A percentile compares a stretch with the other conserved stretches of the same genome.
Conservation (phyloP, 1,139 yeast genomes). For the Arxiozyma heterogenica region DNA sequence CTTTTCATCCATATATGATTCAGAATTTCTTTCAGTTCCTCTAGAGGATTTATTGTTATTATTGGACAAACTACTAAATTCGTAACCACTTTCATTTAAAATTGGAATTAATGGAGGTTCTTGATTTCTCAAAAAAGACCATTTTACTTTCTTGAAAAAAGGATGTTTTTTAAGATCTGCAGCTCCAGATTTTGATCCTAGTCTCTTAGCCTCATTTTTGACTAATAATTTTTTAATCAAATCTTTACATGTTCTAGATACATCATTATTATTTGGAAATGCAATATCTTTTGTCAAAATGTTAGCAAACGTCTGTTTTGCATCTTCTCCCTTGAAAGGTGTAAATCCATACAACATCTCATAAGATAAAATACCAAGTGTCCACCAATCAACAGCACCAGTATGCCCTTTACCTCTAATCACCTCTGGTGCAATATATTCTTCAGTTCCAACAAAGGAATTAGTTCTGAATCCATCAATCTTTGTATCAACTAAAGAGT, state of each 20-base stretch:
- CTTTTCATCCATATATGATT: slow-evolving; percentile 32
- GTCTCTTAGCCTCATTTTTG: slow-evolving; percentile 78
- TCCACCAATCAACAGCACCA: slow-evolving; percentile 99
- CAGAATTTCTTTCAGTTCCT: background rate
- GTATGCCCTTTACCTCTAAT: slow-evolving; percentile 96
- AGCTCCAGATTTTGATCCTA: slow-evolving; percentile 91
- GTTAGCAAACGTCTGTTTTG: slow-evolving; percentile 84
- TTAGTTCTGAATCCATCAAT: slow-evolving; percentile 94
- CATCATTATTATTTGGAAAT: slow-evolving; percentile 47
- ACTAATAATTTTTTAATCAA: slow-evolving; percentile 71
- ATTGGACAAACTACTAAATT: slow-evolving; percentile 30
- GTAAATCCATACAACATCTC: slow-evolving; percentile 95
- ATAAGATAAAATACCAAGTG: slow-evolving; percentile 79
- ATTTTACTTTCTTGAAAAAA: slow-evolving; percentile 81
- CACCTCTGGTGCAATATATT: slow-evolving; percentile 96
- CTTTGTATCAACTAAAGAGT: slow-evolving; percentile 56
- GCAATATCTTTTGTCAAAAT: slow-evolving; percentile 74
- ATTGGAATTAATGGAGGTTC: slow-evolving; percentile 94
- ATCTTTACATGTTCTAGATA: slow-evolving; percentile 68
- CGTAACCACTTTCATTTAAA: slow-evolving; percentile 50
- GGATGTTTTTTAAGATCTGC: slow-evolving; percentile 85
- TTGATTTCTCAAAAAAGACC: slow-evolving; percentile 90
- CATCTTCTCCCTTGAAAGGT: slow-evolving; percentile 84
- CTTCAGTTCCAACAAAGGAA: slow-evolving; percentile 97
- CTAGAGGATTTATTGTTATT: slow-evolving; percentile 17